A percentile compares a stretch with the other conserved stretches of the same genome.
phyloP scores from a whole-genome alignment of 495 filamentous ascomycete genomes.

The Tuber indicum region DNA sequence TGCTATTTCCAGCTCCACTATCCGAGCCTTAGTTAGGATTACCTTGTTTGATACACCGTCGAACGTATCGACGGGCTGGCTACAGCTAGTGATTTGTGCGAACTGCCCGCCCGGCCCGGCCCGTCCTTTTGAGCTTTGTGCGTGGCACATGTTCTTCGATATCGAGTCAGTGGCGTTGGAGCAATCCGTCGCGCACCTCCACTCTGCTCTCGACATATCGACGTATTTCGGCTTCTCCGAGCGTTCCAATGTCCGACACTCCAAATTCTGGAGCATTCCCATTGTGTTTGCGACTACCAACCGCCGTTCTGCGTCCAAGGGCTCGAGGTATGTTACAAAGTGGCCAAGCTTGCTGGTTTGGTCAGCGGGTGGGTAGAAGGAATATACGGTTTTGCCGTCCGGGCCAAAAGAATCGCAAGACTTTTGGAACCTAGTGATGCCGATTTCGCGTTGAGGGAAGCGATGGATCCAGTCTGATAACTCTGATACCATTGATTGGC shows the following conservation, averaged over 20 bases:
- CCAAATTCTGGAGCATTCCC: conserved; percentile 25
- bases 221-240: conserved; percentile 21
- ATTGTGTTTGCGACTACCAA: conserved; percentile 28
- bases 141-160: conserved; percentile 19
- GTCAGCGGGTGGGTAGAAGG: conserved; percentile 32
- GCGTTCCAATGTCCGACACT: conserved; percentile 12
- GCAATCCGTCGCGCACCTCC: conserved; percentile 22
- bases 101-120: conserved; percentile 14
- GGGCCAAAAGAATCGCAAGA: conserved; percentile 16
- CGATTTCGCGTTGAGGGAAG: conserved; percentile 28
- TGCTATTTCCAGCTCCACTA: conserved; percentile 24
- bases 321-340: conserved; percentile 26
- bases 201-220: conserved; percentile 15
- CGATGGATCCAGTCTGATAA: conserved; percentile 26
- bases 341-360: conserved; percentile 20
- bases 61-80: conserved; percentile 5
- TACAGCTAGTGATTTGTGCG: conserved; percentile 24
- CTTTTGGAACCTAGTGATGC: conserved; percentile 18
- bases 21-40: conserved; percentile 13
- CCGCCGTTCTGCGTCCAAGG: conserved; percentile 22
- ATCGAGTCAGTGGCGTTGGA: conserved; percentile 13
- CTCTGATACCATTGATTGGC: conserved; percentile 14
- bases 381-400: conserved; percentile 16
- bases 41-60: conserved; percentile 8
- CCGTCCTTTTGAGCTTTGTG: conserved; percentile 15